A percentile compares a stretch with the other conserved stretches of the same genome.
These are phyloP conservation scores for Talaromyces ruber DNA, from an alignment of 495 filamentous ascomycete species.

Conservation along the genomic window DNA sequence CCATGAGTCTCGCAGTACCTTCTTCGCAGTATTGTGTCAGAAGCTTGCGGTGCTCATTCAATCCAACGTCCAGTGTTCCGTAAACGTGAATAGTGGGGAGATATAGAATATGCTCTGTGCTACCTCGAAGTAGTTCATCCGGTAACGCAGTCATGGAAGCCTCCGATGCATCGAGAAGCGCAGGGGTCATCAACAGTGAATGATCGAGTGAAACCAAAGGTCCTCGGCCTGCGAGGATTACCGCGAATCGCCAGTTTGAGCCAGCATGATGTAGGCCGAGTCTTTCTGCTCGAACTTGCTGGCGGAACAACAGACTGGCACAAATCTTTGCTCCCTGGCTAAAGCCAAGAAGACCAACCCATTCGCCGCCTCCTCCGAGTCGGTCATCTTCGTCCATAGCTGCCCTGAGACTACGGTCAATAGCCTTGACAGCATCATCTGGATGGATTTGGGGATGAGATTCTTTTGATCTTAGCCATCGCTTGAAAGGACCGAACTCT, in stretches of 20 bases:
- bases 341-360: conserved; percentile 49
- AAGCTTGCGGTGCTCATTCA: conserved; percentile 43
- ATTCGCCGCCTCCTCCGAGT: conserved; percentile 37
- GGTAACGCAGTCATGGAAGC: neutral
- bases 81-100: conserved; percentile 57
- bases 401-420: conserved; percentile 12
- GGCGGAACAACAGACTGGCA: conserved; percentile 37
- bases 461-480: conserved; percentile 48
- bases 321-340: conserved; percentile 54
- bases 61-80: conserved; percentile 44
- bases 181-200: neutral
- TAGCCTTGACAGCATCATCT: conserved; percentile 8
- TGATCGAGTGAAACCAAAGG: neutral
- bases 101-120: conserved; percentile 1
- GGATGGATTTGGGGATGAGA: conserved; percentile 18
- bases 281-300: conserved; percentile 23
- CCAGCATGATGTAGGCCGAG: neutral
- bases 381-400: conserved; percentile 30
- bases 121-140: neutral
- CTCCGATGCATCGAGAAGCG: conserved; percentile 28
- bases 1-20: conserved; percentile 16
- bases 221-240: neutral
- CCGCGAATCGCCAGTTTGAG: neutral
- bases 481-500: conserved; percentile 45
- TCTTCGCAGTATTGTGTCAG: conserved; percentile 43